Percentiles rank a stretch among this genome's conserved stretches.
Conservation (phyloP, 768 basidiomycete species). For the Psilocybe azurescens region DNA sequence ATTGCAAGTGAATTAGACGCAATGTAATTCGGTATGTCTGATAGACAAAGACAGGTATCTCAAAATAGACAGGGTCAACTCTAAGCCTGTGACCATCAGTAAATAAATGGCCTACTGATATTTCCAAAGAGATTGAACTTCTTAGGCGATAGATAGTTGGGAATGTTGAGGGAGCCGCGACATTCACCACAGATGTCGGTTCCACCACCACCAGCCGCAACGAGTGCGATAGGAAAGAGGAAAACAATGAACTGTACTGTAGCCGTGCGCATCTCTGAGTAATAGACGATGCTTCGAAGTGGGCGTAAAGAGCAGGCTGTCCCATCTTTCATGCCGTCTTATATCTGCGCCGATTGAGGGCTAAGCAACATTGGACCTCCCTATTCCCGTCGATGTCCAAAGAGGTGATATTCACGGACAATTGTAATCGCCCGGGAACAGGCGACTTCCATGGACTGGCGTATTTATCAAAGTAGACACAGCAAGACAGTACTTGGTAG, state of each 20-base stretch:
- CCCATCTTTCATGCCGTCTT: neutral
- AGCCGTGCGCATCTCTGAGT: neutral
- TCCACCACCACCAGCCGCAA: slow-evolving; percentile 1
- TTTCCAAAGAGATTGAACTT: slow-evolving; percentile 33
- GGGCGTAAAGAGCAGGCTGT: neutral
- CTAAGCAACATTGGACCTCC: neutral
- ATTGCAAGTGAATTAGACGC: slow-evolving; percentile 34
- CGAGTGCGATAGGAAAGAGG: neutral
- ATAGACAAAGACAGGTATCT: slow-evolving; percentile 52
- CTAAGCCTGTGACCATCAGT: no score
- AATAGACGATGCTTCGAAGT: neutral
- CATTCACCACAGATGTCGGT: slow-evolving; percentile 46
- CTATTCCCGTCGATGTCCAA: neutral
- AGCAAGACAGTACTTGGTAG: neutral
- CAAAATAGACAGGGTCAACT: no score
- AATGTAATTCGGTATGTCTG: slow-evolving; percentile 40
- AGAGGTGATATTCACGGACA: neutral
- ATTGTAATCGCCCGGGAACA: neutral
- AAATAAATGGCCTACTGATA: slow-evolving; percentile 28
- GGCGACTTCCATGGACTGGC: neutral
- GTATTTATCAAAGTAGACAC: neutral
- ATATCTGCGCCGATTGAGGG: neutral
- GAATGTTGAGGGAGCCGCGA: slow-evolving; percentile 32
- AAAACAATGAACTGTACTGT: neutral
- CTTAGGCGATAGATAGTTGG: slow-evolving; percentile 27